Base-by-base conservation (phyloP, 1,139 yeast species). In the Pneumocystis wakefieldiae region DNA sequence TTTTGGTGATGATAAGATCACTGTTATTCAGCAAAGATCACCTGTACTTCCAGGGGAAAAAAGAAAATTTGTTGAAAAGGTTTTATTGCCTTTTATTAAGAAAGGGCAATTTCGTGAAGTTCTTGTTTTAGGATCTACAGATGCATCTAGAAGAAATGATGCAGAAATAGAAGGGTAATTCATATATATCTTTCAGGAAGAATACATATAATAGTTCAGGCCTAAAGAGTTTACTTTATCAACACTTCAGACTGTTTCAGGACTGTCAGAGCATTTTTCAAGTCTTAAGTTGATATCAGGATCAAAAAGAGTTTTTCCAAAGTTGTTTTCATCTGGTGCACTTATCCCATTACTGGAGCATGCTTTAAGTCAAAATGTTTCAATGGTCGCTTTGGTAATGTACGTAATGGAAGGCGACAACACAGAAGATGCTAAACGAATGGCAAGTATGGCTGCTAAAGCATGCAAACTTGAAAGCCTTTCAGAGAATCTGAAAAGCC, bases 11-110 rank as follows among this genome's bases (percentile, higher is more conserved):
- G 65, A 60, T 8, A 17, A 62, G 39, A 57, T 86, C 12, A 79
- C 87, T 1, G 70, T 88, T 17, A 71, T 92, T 4, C 97, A 90
- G 70, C 89, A 89, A 70, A 76, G 97, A 62, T 81, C 96, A 0
- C 97, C 98, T 0, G 79, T 90, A 1, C 76, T 91, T 17, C 86
- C 94, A 0, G 84, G 86, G 0, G 82, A 78, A 67, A 76, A 80
- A 36, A 73, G 75, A 42, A 74, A 75, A 36, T 87, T 85, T 70
- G 78, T 86, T 7, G 67, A 73, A 2, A 79, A 82, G n/a, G 77
- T 85, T 12, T 70, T 87, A 3, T 63, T 76, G 7, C 84, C 86
- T 1, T 79, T 84, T 61, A 72, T 84, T 10, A 65, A 69, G 14
- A 71, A 74, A 17, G 71, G 71, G 29, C 69, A 72, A 1, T 81